Evolutionary conservation across 495 filamentous ascomycete genomes (phyloP), one percentile per base, ranked within the genome.

Genomic region (Lasiosphaeris hirsuta): DNA sequence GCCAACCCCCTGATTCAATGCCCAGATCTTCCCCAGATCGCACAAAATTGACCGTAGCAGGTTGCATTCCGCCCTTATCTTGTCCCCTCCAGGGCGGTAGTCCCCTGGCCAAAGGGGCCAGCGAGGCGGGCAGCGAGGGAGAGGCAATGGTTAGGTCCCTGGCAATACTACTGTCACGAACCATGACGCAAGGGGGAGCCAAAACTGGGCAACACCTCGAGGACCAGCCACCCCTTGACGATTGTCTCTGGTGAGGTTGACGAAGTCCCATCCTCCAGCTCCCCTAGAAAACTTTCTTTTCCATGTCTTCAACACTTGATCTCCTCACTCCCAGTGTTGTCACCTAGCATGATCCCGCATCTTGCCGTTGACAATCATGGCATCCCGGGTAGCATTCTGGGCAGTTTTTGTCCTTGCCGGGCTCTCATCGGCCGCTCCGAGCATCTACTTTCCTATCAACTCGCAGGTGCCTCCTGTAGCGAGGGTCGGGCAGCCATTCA

Each of bases 381-480:
- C 43, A 37, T 62, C 55, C 10, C 10, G 14, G 15, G 10, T 23
- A 10, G 39, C 43, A 8, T 10, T 33, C 3, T 63, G 51, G 58
- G 23, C 51, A n/a, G 34, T 58, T 14, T 39, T 70, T 14, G 19
- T 67, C 10, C 40, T 70, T 18, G 39, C 44, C 11, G 10, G 42
- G 17, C 44, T 62, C 15, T 73, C 75, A 14, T 59, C 65, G 48
- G 82, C 82, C 43, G 68, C 60, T 34, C 76, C 80, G 51, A 58
- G 67, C 53, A 74, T 86, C 48, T 81, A 81, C 37, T 86, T 90
- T 50, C 87, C 87, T 0, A 78, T 92, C 60, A 90, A 91, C 68
- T 79, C 87, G 5, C 89, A 94, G 65, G 78, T 91, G 10, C 89
- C 89, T 38, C 86, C 86, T 4, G 85, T 90, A 50, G 90, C 88